These are phyloP conservation scores for Microsporum ferrugineum DNA, from an alignment of 2,329 filamentous ascomycete species.

Conservation along the genomic window DNA sequence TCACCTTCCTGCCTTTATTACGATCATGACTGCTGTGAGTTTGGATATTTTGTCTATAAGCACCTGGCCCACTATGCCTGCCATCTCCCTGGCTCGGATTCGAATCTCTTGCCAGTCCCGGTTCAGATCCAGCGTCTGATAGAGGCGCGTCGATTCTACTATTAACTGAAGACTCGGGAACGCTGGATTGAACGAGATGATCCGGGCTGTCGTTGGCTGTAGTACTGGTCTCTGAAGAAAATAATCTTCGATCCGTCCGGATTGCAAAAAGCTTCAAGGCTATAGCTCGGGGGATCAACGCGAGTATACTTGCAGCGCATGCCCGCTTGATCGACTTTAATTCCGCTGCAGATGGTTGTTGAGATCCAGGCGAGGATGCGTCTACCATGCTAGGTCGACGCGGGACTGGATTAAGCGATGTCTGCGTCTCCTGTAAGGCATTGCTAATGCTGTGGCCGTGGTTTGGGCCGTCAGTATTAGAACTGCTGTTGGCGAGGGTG, in stretches of 20 bases:
- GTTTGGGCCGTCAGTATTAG: neutral
- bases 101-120: slow-evolving; percentile 9
- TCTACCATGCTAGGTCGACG: slow-evolving; percentile 4
- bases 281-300: slow-evolving; percentile 34
- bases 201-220: neutral
- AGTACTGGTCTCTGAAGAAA: slow-evolving; percentile 5
- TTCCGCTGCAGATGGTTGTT: slow-evolving; percentile 21
- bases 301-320: slow-evolving; percentile 34
- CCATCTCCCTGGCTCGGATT: slow-evolving; percentile 7
- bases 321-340: slow-evolving; percentile 33
- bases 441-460: neutral
- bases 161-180: neutral
- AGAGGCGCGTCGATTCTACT: neutral
- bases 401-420: slow-evolving; percentile 14
- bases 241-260: slow-evolving; percentile 4
- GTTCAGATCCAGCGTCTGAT: slow-evolving; percentile 9
- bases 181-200: neutral
- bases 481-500: slow-evolving; percentile 9
- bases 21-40: slow-evolving; percentile 5
- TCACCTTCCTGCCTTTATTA: neutral
- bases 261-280: slow-evolving; percentile 22
- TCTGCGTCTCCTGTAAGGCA: neutral
- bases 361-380: slow-evolving; percentile 9
- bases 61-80: neutral
- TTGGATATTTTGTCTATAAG: slow-evolving; percentile 4